phyloP scores from a whole-genome alignment of 139 green algal species.

The Diplosphaera chodatii region DNA sequence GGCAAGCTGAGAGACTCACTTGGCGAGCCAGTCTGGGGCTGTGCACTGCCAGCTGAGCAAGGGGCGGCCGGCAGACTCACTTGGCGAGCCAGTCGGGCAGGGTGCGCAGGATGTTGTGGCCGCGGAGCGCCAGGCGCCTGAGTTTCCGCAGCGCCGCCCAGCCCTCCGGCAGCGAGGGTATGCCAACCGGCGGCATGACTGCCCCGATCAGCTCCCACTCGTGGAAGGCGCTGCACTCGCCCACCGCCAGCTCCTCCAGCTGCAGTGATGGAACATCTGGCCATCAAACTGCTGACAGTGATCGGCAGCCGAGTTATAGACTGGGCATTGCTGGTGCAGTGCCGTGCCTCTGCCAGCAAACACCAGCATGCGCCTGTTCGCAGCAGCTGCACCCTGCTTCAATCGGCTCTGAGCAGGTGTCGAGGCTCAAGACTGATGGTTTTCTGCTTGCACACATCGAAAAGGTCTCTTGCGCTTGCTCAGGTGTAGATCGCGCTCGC shows the following conservation, averaged over 20 bases:
- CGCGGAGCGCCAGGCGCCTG: constrained; percentile 27
- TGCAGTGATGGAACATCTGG: too few relatives aligned
- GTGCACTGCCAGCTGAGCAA: neutral
- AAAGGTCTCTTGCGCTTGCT: too few relatives aligned
- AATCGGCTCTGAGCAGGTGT: too few relatives aligned
- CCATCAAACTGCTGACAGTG: too few relatives aligned
- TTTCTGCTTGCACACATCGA: too few relatives aligned
- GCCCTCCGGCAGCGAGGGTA: constrained; percentile 30
- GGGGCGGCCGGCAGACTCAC: neutral
- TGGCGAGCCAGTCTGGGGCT: constrained; percentile 22
- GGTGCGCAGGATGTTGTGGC: constrained; percentile 30
- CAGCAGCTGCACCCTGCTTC: too few relatives aligned
- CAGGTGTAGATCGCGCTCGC: too few relatives aligned
- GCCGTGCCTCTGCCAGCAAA: too few relatives aligned
- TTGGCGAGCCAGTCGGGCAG: constrained; percentile 24
- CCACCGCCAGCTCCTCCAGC: constrained; percentile 27
- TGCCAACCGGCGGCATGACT: constrained; percentile 15
- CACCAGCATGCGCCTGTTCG: too few relatives aligned
- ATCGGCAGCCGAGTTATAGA: too few relatives aligned
- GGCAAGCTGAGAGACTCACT: neutral
- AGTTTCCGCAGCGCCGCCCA: constrained; percentile 11
- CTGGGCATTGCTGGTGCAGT: too few relatives aligned
- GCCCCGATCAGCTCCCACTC: constrained; percentile 28
- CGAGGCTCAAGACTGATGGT: too few relatives aligned
- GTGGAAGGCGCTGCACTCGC: constrained; percentile 11